phyloP scores from a whole-genome alignment of 2,329 filamentous ascomycete genomes.

The Emergomyces orientalis region DNA sequence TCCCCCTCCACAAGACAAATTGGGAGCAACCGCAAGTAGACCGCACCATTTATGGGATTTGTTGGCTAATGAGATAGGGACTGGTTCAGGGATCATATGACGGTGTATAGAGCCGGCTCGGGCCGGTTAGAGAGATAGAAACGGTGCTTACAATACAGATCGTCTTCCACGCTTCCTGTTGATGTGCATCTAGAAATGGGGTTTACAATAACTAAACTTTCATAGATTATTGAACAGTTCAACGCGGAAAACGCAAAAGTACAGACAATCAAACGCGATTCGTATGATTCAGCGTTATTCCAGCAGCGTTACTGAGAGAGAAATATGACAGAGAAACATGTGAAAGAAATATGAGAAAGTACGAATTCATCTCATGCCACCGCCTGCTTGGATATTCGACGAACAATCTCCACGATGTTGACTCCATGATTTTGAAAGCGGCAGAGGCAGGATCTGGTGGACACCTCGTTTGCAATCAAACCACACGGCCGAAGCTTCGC shows the following conservation, averaged over 20 bases:
- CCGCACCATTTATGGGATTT: neutral
- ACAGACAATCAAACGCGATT: neutral
- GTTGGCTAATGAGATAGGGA: neutral
- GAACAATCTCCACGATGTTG: neutral
- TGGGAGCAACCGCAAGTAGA: neutral
- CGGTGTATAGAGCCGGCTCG: neutral
- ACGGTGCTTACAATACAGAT: neutral
- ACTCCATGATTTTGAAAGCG: no score
- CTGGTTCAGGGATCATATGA: neutral
- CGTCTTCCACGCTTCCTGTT: neutral
- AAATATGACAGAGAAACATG: neutral
- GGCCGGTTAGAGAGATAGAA: neutral
- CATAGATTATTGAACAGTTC: neutral
- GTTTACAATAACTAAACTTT: slow-evolving; percentile 1
- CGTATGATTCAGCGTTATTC: neutral
- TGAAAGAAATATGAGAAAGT: neutral
- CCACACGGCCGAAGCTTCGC: no score
- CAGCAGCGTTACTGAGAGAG: neutral
- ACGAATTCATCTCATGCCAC: neutral
- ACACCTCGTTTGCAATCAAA: no score
- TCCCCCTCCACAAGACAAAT: neutral
- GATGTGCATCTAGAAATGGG: neutral
- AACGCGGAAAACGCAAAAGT: neutral
- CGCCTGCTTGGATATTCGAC: neutral
- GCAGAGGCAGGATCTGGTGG: no score